phyloP scores from a whole-genome alignment of 1,284 basidiomycete genomes.

The Apiotrichum gamsii region DNA sequence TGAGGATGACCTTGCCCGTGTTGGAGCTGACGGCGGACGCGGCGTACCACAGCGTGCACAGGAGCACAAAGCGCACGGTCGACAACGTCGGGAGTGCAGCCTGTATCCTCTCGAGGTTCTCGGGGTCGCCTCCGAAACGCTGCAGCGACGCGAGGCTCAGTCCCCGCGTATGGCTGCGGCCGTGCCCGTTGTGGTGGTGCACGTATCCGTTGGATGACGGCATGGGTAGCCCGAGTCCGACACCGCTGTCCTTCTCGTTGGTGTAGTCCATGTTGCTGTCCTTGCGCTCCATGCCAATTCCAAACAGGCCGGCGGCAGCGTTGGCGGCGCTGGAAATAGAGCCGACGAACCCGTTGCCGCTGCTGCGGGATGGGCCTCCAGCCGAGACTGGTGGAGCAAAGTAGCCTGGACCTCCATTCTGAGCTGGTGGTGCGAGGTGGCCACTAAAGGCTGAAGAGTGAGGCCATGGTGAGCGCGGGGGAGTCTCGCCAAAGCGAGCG shows the following conservation, averaged over 20 bases:
- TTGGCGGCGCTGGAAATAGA: not conserved
- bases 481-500: not conserved
- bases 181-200: not conserved
- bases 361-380: not conserved
- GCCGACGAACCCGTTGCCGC: not conserved
- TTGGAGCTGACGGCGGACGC: constrained; percentile 48
- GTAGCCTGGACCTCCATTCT: constrained; percentile 10
- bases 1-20: constrained; percentile 49
- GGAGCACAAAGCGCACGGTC: constrained; percentile 42
- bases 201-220: not conserved
- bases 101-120: constrained; percentile 1
- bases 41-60: constrained; percentile 48
- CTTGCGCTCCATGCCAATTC: constrained; percentile 8
- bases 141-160: too few species aligned
- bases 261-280: constrained; percentile 5
- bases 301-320: constrained; percentile 2
- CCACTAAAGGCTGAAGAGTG: not conserved
- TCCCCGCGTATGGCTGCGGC: too few species aligned
- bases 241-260: not conserved
- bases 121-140: not conserved
- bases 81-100: constrained; percentile 22
- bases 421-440: not conserved
- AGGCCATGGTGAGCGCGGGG: not conserved
- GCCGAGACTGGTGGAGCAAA: constrained; percentile 3
- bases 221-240: not conserved